A percentile compares a stretch with the other conserved stretches of the same genome.
phyloP scores from a whole-genome alignment of 208 protist species.

The Crithidia expoeki region DNA sequence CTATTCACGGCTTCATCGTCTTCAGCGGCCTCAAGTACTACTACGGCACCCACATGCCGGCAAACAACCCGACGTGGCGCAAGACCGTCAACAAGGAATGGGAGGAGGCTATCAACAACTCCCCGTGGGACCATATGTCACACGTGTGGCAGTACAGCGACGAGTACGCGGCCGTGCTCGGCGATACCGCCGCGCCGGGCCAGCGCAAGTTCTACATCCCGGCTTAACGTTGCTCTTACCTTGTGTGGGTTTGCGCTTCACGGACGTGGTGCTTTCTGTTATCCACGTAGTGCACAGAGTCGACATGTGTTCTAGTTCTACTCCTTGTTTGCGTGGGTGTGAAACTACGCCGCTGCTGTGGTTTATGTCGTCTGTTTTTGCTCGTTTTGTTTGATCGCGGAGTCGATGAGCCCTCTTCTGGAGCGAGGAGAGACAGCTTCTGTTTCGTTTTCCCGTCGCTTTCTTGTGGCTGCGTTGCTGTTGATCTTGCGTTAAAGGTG shows the following conservation, averaged over 20 bases:
- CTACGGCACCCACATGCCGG: constrained; percentile 74
- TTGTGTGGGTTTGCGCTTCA: too few relatives aligned
- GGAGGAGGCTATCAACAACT: constrained; percentile 92
- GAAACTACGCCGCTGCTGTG: not conserved
- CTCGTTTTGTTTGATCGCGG: not conserved
- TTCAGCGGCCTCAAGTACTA: constrained; percentile 68
- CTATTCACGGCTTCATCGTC: constrained; percentile 46
- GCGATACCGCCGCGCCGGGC: constrained; percentile 64
- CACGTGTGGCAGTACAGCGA: constrained; percentile 91
- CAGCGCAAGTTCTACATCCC: constrained; percentile 80
- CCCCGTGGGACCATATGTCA: constrained; percentile 91
- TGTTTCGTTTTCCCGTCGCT: not conserved
- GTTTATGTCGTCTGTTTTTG: not conserved
- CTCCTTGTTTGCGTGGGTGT: not conserved
- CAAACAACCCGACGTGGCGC: constrained; percentile 89
- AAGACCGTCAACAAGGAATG: constrained; percentile 92
- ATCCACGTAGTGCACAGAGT: not conserved
- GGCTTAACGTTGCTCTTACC: constrained; percentile 40
- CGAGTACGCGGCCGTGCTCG: constrained; percentile 71
- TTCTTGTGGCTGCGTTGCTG: constrained; percentile 1
- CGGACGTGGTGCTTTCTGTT: not conserved
- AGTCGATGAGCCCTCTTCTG: not conserved
- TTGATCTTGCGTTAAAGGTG: too few relatives aligned
- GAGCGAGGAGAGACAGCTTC: not conserved
- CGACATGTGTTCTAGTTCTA: not conserved